Evolutionary conservation across 2,329 filamentous ascomycete species (phyloP), one percentile per base, ranked within the genome.

Genomic region (Fusarium sp.): DNA sequence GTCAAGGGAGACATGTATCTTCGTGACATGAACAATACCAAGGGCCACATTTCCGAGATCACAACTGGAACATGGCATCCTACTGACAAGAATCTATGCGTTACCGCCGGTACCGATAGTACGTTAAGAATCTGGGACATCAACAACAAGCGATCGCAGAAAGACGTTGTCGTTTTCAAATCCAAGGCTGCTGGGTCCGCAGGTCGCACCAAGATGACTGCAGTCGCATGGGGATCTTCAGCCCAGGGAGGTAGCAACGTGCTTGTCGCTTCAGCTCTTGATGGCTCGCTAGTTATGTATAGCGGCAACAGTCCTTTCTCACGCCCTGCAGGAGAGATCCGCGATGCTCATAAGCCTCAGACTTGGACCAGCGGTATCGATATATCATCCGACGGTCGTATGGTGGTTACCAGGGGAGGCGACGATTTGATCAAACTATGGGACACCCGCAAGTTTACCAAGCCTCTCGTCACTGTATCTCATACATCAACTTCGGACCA

Each of bases 1-100:
- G 91, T 94, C 72, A 99, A 99, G 81, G 96, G 96, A 46, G 96
- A 99, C 78, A 98, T 98, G 94, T 99, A 99, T 76, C 82, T 99
- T 71, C 88, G 95, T 57, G 96, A 99, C 79, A 97, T 98, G 91
- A 89, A 98, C 80, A 94, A 98, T 78, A 99, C 96, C 7, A 98
- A 98, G 78, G 96, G 96, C 2, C 96, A 99, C 80, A 90, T 98
- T 54, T 94, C 94, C 6, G 96, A 98, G 80, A 88, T 98, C 42
- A 94, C 93, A 6, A 92, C 91, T 23, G 95, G 93, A 23, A 91
- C 91, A 41, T 99, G 96, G 96, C 93, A 95, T 79, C 96, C 96
- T 1, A 90, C 90, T 4, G 90, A 98, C 77, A 90, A 87, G 75
- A 94, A 97, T 71, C 74, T 94, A 1, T 97, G 93, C 77, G 90